These are phyloP conservation scores for Chaetomium cochliodes DNA, from an alignment of 495 filamentous ascomycete species.

Conservation along the genomic window DNA sequence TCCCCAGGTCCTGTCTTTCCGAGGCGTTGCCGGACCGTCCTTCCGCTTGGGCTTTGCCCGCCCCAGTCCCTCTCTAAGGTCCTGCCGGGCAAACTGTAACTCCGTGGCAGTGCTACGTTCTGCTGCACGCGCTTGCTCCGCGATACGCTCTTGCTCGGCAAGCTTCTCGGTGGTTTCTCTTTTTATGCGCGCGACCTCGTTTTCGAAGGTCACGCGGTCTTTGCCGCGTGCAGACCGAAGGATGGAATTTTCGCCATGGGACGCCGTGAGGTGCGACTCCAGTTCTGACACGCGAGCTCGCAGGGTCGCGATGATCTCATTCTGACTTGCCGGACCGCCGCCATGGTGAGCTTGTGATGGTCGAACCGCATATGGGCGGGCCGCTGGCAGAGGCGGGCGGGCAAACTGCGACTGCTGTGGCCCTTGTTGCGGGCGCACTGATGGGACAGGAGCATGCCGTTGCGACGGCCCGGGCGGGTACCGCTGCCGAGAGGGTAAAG, in stretches of 20 bases:
- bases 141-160: slow-evolving; percentile 45
- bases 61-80: slow-evolving; percentile 50
- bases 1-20: slow-evolving; percentile 47
- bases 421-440: slow-evolving; percentile 16
- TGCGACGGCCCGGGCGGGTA: slow-evolving; percentile 19
- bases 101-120: slow-evolving; percentile 49
- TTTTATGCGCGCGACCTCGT: slow-evolving; percentile 46
- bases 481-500: slow-evolving; percentile 3
- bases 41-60: slow-evolving; percentile 41
- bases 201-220: slow-evolving; percentile 38
- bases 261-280: slow-evolving; percentile 44
- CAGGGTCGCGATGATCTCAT: slow-evolving; percentile 32
- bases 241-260: slow-evolving; percentile 53
- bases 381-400: slow-evolving; percentile 21
- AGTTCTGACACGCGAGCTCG: slow-evolving; percentile 39
- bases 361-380: slow-evolving; percentile 23
- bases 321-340: slow-evolving; percentile 17
- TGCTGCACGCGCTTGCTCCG: slow-evolving; percentile 47
- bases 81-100: slow-evolving; percentile 53
- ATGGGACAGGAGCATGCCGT: slow-evolving; percentile 24
- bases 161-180: slow-evolving; percentile 48
- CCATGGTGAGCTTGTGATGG: slow-evolving; percentile 20
- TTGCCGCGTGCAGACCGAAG: slow-evolving; percentile 54
- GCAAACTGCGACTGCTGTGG: slow-evolving; percentile 32
- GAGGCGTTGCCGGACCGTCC: slow-evolving; percentile 46